Conservation (phyloP, 2,329 filamentous ascomycete genomes). For the Colletotrichum somersetense region DNA sequence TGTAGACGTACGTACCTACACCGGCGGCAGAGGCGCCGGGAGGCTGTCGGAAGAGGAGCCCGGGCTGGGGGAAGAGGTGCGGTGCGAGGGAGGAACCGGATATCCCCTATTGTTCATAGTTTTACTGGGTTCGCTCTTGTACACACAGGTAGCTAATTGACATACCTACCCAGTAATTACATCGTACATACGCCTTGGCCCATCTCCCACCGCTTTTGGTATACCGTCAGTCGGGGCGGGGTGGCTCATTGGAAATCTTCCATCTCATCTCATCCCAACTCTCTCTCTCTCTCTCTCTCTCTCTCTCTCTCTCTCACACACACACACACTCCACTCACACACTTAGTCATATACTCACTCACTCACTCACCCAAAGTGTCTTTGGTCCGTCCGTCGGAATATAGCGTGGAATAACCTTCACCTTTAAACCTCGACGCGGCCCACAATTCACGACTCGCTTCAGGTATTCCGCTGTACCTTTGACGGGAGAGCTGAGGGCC, state of each 20-base stretch:
- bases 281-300: too few species aligned
- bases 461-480: not conserved
- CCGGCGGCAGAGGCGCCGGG: not conserved
- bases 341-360: not conserved
- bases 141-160: too few species aligned
- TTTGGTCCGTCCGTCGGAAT: not conserved
- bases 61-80: too few species aligned
- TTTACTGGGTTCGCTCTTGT: too few species aligned
- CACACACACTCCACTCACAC: not conserved
- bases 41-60: too few species aligned
- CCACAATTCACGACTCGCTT: not conserved
- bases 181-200: too few species aligned
- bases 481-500: too few species aligned
- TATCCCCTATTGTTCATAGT: not conserved
- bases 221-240: too few species aligned
- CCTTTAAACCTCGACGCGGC: not conserved
- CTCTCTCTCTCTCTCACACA: not conserved
- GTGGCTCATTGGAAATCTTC: not conserved
- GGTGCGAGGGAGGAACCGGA: not conserved
- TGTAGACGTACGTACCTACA: too few species aligned
- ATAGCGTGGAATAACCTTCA: not conserved
- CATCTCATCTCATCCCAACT: not conserved
- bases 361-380: not conserved
- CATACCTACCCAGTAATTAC: too few species aligned
- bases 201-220: too few species aligned